phyloP scores from a whole-genome alignment of 139 green algal species.

The Micractinium conductrix region DNA sequence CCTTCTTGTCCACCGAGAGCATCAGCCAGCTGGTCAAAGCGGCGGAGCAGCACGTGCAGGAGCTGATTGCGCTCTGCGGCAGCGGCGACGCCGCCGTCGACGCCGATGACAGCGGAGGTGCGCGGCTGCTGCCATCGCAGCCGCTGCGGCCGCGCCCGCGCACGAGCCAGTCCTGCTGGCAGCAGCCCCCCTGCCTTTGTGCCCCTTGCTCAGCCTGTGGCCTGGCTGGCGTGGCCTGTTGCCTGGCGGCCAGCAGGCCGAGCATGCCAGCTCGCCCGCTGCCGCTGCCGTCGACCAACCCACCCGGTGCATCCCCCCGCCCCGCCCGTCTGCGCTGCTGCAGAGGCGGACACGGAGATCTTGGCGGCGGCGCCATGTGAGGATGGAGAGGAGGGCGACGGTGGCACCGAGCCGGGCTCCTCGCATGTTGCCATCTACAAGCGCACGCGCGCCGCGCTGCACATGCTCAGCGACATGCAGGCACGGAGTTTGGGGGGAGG shows the following conservation, averaged over 20 bases:
- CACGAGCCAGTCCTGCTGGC: too few species aligned
- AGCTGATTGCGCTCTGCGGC: constrained; percentile 27
- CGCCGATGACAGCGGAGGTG: not conserved
- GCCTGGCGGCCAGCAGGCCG: too few species aligned
- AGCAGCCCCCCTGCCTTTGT: too few species aligned
- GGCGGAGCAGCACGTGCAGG: constrained; percentile 63
- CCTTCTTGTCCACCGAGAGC: constrained; percentile 73
- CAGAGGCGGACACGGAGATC: too few species aligned
- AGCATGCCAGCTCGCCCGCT: too few species aligned
- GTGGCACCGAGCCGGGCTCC: not conserved
- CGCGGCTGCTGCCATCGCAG: not conserved
- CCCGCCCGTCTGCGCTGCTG: too few species aligned
- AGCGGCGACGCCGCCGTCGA: not conserved
- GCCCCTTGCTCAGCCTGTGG: too few species aligned
- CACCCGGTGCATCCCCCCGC: too few species aligned
- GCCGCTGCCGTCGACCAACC: too few species aligned
- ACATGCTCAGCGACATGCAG: constrained; percentile 50
- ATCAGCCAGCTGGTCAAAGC: constrained; percentile 71
- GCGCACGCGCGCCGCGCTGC: constrained; percentile 48
- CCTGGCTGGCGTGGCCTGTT: too few species aligned
- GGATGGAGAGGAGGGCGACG: not conserved
- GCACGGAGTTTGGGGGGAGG: not conserved
- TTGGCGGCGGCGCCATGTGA: too few species aligned
- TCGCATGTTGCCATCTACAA: constrained; percentile 32
- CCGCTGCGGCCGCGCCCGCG: too few species aligned